Evolutionary conservation across 2,329 filamentous ascomycete species (phyloP), one percentile per base, ranked within the genome.

Genomic region (Alternaria gaisen): DNA sequence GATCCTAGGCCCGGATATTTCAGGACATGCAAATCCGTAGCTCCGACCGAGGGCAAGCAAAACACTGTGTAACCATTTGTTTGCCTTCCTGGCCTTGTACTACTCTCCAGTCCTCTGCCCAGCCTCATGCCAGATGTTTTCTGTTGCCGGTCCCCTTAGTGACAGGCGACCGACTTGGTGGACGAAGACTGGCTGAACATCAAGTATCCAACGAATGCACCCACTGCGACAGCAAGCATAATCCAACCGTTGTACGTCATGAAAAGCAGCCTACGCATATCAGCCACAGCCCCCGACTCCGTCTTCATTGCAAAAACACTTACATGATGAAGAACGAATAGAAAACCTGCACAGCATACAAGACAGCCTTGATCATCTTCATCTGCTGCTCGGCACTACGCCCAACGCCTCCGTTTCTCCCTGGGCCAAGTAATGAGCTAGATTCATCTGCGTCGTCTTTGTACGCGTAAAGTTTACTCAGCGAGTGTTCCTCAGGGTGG

Each of bases 231-330:
- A 3, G 94, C 87, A 68, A 97, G 80, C 95, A 99, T 99, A 69
- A 99, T 89, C 90, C 92, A 97, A 58, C 95, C 95, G 74, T 99
- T 99, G 82, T 99, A 99, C n/a, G 95, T 99, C 95, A 99, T 99
- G 81, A 99, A 99, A 22, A 99, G 82, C 63, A 99, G 85, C 95
- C 94, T 98, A 61, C n/a, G 56, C 44, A 48, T 54, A 66, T 75
- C 57, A 72, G 57, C 41, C 40, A 11, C 42, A 18, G 40, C 5
- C 11, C 6, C 36, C 40, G 14, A 5, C 11, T 10, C 47, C 16
- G 34, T 24, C 3, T 16, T 42, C 22, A 8, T 34, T 1, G 20
- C 3, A 6, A 5, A 36, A 2, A n/a, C 41, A 89, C 94, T 89
- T 79, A 97, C 95, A 99, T 99, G 77, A 99, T 94, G 86, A 99